A percentile compares a stretch with the other conserved stretches of the same genome.
These are phyloP conservation scores for Coniella vitis DNA, from an alignment of 2,329 filamentous ascomycete genomes.

Conservation along the genomic window DNA sequence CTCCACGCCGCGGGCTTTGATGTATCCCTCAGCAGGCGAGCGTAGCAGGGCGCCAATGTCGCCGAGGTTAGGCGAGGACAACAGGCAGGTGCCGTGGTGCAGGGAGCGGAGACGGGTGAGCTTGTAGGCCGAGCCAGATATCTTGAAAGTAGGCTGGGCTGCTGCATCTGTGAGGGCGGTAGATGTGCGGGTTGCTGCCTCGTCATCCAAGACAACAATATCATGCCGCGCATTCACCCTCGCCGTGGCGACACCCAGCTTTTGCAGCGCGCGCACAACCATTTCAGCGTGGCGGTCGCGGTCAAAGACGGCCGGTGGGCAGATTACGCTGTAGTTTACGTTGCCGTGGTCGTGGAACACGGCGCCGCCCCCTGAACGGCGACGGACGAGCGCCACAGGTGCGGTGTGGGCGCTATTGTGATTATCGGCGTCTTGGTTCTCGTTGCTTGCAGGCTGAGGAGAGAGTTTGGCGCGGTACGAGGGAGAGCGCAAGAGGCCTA, in stretches of 20 bases:
- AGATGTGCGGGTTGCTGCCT: background rate
- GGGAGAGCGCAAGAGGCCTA: slow-evolving; percentile 47
- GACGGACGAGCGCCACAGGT: slow-evolving; percentile 59
- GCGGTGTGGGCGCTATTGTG: background rate
- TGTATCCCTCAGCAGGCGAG: slow-evolving; percentile 70
- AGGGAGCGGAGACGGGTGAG: slow-evolving; percentile 73
- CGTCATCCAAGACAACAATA: slow-evolving; percentile 64
- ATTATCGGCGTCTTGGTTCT: background rate
- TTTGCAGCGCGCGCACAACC: slow-evolving; percentile 74
- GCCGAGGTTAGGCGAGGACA: slow-evolving; percentile 67
- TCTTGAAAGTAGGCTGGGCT: slow-evolving; percentile 53
- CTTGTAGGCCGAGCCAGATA: slow-evolving; percentile 94
- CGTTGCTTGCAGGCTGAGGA: slow-evolving; percentile 6
- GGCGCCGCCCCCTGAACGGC: slow-evolving; percentile 81
- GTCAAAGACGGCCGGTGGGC: slow-evolving; percentile 68
- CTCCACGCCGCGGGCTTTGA: slow-evolving; percentile 79
- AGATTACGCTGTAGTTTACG: slow-evolving; percentile 90
- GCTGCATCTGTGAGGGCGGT: background rate
- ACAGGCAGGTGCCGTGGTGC: slow-evolving; percentile 87
- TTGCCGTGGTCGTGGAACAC: slow-evolving; percentile 94
- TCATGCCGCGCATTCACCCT: slow-evolving; percentile 88
- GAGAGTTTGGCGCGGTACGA: background rate
- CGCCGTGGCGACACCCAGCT: slow-evolving; percentile 49
- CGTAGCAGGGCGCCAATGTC: slow-evolving; percentile 63
- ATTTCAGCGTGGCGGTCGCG: slow-evolving; percentile 85